phyloP scores from a whole-genome alignment of 306 rosid genomes.

The Heteromeles arbutifolia region DNA sequence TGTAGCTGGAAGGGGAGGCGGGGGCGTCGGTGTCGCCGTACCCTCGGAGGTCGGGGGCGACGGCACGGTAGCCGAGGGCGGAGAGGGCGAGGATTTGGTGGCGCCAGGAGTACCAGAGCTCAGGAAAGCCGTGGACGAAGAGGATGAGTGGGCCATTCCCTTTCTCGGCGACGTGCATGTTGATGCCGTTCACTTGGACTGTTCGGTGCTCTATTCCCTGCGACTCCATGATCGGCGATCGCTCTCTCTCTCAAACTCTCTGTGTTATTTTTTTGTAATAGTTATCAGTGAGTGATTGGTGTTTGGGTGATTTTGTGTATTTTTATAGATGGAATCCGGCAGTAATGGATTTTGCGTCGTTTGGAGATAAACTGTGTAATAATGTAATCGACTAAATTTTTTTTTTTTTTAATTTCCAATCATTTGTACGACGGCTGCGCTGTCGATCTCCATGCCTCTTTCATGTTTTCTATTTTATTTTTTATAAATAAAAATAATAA shows the following conservation, averaged over 20 bases:
- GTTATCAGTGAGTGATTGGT: too few species aligned
- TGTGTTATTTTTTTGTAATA: not conserved
- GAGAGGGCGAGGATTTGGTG: slow-evolving; percentile 58
- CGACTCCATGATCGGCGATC: slow-evolving; percentile 14
- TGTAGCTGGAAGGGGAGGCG: slow-evolving; percentile 26
- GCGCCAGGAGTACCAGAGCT: slow-evolving; percentile 73
- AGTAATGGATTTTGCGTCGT: too few species aligned
- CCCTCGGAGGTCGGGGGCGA: slow-evolving; percentile 83
- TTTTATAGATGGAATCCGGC: too few species aligned
- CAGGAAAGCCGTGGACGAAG: slow-evolving; percentile 76
- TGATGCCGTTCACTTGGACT: slow-evolving; percentile 56
- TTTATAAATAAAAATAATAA: too few species aligned
- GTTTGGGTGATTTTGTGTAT: too few species aligned
- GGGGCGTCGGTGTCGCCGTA: slow-evolving; percentile 68
- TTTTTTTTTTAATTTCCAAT: too few species aligned
- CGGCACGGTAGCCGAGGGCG: slow-evolving; percentile 59
- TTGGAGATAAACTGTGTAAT: too few species aligned
- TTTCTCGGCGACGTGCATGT: slow-evolving; percentile 68
- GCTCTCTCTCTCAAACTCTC: not conserved
- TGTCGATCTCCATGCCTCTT: too few species aligned
- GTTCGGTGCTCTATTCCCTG: slow-evolving; percentile 44
- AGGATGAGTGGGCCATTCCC: slow-evolving; percentile 64
- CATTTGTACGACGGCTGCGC: too few species aligned
- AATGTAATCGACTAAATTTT: too few species aligned
- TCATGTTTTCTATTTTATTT: too few species aligned